phyloP scores from a whole-genome alignment of 176 grass and related monocot species.

The Musa acuminata region DNA sequence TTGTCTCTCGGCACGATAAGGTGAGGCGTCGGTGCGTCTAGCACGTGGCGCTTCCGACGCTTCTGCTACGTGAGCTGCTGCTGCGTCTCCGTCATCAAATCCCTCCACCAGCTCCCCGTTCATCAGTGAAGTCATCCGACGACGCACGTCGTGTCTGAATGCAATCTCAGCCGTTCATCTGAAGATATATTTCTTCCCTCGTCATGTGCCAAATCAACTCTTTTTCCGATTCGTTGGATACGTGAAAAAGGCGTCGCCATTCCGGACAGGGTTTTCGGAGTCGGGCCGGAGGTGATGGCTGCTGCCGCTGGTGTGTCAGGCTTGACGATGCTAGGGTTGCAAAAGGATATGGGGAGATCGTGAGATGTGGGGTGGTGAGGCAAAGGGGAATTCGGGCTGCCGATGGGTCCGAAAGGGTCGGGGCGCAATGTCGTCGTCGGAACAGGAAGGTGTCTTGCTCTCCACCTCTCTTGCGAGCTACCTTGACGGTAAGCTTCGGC shows the following conservation, averaged over 20 bases:
- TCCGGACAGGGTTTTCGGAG: neutral
- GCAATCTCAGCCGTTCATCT: too few relatives aligned
- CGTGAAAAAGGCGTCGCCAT: neutral
- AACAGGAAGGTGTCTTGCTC: conserved; percentile 20
- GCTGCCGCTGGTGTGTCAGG: too few relatives aligned
- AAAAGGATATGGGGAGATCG: neutral
- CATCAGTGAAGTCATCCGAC: too few relatives aligned
- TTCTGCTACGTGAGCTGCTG: too few relatives aligned
- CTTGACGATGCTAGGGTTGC: too few relatives aligned
- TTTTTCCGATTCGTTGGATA: neutral
- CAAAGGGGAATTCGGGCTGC: neutral
- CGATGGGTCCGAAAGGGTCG: conserved; percentile 7
- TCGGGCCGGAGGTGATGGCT: neutral
- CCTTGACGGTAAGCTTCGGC: conserved; percentile 19
- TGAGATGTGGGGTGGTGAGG: neutral
- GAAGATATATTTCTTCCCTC: neutral
- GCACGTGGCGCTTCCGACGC: too few relatives aligned
- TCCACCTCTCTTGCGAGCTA: conserved; percentile 27
- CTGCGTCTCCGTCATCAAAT: too few relatives aligned
- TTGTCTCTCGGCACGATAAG: too few relatives aligned
- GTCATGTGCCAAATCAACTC: neutral
- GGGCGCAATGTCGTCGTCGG: conserved; percentile 27
- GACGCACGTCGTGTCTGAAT: too few relatives aligned
- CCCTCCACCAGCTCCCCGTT: too few relatives aligned
- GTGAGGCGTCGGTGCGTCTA: too few relatives aligned